Percentiles rank a stretch among this genome's conserved stretches.
These are phyloP conservation scores for Metarhizium humberi DNA, from an alignment of 2,329 filamentous ascomycete species.

Conservation along the genomic window DNA sequence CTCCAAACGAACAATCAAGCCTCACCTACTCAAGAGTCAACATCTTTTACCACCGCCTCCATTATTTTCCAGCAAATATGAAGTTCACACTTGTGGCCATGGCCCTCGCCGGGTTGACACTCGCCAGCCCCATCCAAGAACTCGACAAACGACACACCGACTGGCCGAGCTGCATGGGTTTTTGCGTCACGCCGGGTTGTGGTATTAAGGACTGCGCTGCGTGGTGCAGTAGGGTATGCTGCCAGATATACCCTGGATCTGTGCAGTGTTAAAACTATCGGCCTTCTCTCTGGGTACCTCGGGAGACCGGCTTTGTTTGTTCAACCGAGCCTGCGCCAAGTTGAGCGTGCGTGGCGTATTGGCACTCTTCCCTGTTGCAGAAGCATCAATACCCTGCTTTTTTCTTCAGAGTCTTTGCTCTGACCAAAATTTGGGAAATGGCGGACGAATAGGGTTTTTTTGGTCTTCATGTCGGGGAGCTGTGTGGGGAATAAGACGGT, in stretches of 20 bases:
- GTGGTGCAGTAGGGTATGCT: slow-evolving; percentile 2
- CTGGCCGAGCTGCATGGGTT: slow-evolving; percentile 2
- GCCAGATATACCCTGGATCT: background rate
- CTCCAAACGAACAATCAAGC: background rate
- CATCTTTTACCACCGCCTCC: background rate
- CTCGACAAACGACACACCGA: slow-evolving; percentile 7
- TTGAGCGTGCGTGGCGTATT: no score
- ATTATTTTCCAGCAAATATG: background rate
- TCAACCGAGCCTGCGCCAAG: no score
- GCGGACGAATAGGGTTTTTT: no score
- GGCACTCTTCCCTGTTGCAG: no score
- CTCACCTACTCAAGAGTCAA: background rate
- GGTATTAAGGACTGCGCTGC: slow-evolving; percentile 2
- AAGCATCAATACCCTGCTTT: no score
- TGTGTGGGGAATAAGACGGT: no score
- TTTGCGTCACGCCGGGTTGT: slow-evolving; percentile 4
- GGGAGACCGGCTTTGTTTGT: no score
- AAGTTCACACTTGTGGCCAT: slow-evolving; percentile 6
- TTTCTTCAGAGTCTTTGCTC: no score
- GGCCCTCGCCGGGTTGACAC: slow-evolving; percentile 1
- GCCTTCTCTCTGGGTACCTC: no score
- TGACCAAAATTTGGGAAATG: no score
- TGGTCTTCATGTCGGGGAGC: no score
- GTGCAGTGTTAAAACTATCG: no score
- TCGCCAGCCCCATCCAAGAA: slow-evolving; percentile 4